These are phyloP conservation scores for Sedum album DNA, from an alignment of 164 flowering plant genomes.

Conservation along the genomic window DNA sequence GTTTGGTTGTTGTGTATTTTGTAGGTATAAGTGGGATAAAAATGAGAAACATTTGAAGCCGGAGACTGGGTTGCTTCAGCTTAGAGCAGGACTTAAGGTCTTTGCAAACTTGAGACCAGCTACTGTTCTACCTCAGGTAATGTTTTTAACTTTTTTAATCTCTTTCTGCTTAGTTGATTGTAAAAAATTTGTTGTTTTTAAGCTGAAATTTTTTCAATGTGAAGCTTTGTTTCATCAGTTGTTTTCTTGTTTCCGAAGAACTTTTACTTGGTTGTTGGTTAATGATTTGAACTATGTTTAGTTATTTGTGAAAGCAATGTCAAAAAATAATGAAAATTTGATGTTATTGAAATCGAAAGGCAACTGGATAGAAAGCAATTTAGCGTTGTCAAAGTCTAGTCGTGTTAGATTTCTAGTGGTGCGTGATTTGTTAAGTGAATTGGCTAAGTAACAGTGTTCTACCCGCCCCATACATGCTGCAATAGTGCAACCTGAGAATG, in stretches of 20 bases:
- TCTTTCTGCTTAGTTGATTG: background rate
- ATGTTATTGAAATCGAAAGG: background rate
- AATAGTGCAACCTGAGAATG: background rate
- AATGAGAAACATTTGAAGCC: constrained; percentile 86
- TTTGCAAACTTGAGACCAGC: constrained; percentile 98
- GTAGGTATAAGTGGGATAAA: constrained; percentile 93
- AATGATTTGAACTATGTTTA: background rate
- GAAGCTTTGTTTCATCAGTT: background rate
- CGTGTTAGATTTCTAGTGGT: background rate
- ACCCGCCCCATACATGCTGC: background rate
- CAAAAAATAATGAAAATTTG: background rate
- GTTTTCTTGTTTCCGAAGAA: background rate
- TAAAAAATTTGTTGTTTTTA: background rate
- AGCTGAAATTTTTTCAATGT: background rate
- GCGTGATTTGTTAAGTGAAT: background rate
- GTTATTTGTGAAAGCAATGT: background rate
- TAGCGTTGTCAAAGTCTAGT: background rate
- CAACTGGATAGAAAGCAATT: background rate
- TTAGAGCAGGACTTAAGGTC: constrained; percentile 78
- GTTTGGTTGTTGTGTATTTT: constrained; percentile 3
- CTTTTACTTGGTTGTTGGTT: background rate
- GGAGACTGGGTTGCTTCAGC: constrained; percentile 95
- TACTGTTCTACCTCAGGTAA: constrained; percentile 82
- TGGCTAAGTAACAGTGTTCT: background rate
- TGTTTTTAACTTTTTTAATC: background rate